phyloP scores from a whole-genome alignment of 148 eudicot species.

The Rhododendron ovatum region DNA sequence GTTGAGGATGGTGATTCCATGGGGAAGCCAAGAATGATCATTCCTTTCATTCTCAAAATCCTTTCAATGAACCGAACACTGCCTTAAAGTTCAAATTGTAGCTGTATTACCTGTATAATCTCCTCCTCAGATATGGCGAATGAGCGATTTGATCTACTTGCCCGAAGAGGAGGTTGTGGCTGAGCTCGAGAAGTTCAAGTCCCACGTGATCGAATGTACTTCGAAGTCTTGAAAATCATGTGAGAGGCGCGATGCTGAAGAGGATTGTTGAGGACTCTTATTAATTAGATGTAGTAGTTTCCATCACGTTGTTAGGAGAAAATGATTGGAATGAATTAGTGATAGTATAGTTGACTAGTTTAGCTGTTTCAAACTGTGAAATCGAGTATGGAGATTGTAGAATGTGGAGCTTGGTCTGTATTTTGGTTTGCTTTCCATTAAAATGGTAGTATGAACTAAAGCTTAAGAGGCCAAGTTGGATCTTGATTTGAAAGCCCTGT shows the following conservation, averaged over 20 bases:
- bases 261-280: not conserved
- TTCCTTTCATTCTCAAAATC: not conserved
- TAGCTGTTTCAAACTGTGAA: not conserved
- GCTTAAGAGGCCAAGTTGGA: not conserved
- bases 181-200: constrained; percentile 87
- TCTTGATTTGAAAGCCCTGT: not conserved
- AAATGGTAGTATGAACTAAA: not conserved
- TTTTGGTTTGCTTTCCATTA: not conserved
- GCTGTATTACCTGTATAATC: not conserved
- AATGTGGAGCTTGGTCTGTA: not conserved
- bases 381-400: not conserved
- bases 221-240: constrained; percentile 31
- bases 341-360: too few species aligned
- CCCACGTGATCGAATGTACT: constrained; percentile 68
- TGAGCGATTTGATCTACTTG: constrained; percentile 88
- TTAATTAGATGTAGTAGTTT: not conserved
- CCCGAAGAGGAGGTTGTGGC: constrained; percentile 86
- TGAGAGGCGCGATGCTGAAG: not conserved
- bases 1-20: not conserved
- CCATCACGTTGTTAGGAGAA: not conserved
- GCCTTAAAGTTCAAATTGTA: not conserved
- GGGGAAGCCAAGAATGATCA: not conserved
- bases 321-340: not conserved
- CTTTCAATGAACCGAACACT: not conserved
- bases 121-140: constrained; percentile 78